A percentile compares a stretch with the other conserved stretches of the same genome.
Conservation (phyloP, 208 protist species). For the Porcisia hertigi region DNA sequence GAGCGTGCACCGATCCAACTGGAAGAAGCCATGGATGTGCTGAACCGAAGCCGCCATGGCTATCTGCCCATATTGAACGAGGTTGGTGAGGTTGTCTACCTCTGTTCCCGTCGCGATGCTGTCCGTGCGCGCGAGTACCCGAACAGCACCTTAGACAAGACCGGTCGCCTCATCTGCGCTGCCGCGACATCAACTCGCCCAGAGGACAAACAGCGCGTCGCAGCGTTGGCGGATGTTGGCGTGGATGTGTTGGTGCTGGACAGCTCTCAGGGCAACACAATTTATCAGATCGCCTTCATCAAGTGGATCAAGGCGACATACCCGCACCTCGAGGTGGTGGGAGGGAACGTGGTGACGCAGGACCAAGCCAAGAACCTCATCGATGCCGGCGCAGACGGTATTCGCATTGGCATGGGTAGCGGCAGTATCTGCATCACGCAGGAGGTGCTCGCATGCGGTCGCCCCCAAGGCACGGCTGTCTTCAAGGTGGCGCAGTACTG, state of each 20-base stretch:
- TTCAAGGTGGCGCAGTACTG: conserved; percentile 93
- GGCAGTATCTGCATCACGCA: conserved; percentile 99
- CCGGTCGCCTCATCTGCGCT: conserved; percentile 81
- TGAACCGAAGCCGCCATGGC: conserved; percentile 92
- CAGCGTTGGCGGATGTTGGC: conserved; percentile 84
- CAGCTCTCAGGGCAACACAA: conserved; percentile 96
- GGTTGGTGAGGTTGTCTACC: conserved; percentile 87
- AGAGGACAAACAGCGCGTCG: conserved; percentile 87
- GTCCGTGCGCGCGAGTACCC: conserved; percentile 82
- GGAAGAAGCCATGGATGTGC: conserved; percentile 94
- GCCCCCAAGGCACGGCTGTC: conserved; percentile 96
- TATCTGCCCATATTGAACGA: conserved; percentile 98
- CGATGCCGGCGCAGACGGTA: conserved; percentile 95
- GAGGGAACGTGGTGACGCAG: conserved; percentile 97
- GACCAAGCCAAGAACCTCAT: conserved; percentile 96
- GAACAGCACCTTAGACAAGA: conserved; percentile 81
- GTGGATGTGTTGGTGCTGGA: conserved; percentile 95
- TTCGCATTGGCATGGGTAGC: conserved; percentile 98
- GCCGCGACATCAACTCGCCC: conserved; percentile 93
- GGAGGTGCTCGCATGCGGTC: conserved; percentile 94
- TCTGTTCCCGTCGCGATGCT: conserved; percentile 89
- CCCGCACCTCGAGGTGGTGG: conserved; percentile 88
- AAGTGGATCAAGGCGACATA: conserved; percentile 92
- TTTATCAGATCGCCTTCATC: conserved; percentile 96
- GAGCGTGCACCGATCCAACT: conserved; percentile 86